These are phyloP conservation scores for Debaryomyces tyrocola DNA, from an alignment of 805 yeast species.

Conservation along the genomic window DNA sequence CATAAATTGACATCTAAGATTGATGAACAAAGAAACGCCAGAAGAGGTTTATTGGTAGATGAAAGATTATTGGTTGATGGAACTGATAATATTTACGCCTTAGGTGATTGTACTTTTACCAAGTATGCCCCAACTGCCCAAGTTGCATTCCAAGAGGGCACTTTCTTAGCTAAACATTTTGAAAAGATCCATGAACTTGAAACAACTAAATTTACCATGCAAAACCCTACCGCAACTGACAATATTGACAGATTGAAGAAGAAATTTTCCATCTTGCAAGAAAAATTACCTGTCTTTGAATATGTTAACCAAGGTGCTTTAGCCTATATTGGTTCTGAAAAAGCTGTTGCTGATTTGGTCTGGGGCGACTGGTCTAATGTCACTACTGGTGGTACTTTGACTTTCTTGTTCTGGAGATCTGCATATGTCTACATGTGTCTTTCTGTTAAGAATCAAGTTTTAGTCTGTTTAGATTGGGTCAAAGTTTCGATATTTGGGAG, in stretches of 20 bases:
- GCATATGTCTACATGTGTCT: constrained; percentile 93
- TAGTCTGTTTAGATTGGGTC: constrained; percentile 86
- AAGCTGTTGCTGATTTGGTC: constrained; percentile 89
- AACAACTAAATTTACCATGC: constrained; percentile 47
- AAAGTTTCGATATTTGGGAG: constrained; percentile 89
- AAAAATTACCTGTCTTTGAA: constrained; percentile 59
- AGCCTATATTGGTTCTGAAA: constrained; percentile 91
- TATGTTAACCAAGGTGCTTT: constrained; percentile 90
- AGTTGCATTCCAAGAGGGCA: constrained; percentile 94
- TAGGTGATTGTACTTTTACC: constrained; percentile 94
- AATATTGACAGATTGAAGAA: constrained; percentile 45
- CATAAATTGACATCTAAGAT: constrained; percentile 64
- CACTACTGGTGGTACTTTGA: constrained; percentile 79
- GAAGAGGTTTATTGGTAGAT: constrained; percentile 87
- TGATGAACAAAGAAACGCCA: constrained; percentile 77
- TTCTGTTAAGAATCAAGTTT: constrained; percentile 81
- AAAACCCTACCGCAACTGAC: constrained; percentile 39
- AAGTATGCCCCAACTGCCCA: constrained; percentile 96
- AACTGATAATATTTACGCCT: constrained; percentile 76
- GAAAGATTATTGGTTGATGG: constrained; percentile 84
- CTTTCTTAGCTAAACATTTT: constrained; percentile 72
- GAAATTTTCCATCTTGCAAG: constrained; percentile 44
- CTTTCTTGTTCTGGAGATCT: constrained; percentile 92
- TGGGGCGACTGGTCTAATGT: constrained; percentile 78
- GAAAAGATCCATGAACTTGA: constrained; percentile 64